A percentile compares a stretch with the other conserved stretches of the same genome.
These are phyloP conservation scores for Aspergillus udagawae DNA, from an alignment of 2,329 filamentous ascomycete species.

Conservation along the genomic window DNA sequence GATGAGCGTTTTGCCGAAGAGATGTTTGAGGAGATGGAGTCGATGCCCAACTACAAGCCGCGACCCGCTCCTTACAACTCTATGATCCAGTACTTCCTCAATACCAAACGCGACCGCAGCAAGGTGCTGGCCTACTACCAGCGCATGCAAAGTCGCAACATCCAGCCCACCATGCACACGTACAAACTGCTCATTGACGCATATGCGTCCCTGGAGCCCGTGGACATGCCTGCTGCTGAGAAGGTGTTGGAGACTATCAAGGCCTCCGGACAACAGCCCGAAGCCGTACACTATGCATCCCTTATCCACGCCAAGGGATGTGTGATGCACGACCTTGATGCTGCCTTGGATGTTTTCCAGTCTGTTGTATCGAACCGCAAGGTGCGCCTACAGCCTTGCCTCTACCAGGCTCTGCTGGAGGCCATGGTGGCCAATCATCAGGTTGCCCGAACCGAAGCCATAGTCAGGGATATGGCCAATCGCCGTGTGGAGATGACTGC, in stretches of 20 bases:
- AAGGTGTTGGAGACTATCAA: slow-evolving; percentile 75
- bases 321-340: slow-evolving; percentile 84
- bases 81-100: slow-evolving; percentile 99
- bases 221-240: slow-evolving; percentile 85
- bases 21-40: slow-evolving; percentile 98
- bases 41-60: slow-evolving; percentile 97
- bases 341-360: slow-evolving; percentile 78
- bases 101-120: slow-evolving; percentile 89
- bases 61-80: slow-evolving; percentile 97
- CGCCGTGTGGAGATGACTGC: slow-evolving; percentile 80
- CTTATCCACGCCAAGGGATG: slow-evolving; percentile 95
- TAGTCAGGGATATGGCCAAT: slow-evolving; percentile 71
- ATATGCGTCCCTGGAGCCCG: slow-evolving; percentile 86
- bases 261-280: slow-evolving; percentile 67
- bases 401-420: slow-evolving; percentile 97
- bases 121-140: slow-evolving; percentile 95
- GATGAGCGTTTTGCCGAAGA: slow-evolving; percentile 98
- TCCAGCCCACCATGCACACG: slow-evolving; percentile 89
- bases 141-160: slow-evolving; percentile 83
- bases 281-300: slow-evolving; percentile 92
- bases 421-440: slow-evolving; percentile 92
- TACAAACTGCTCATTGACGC: slow-evolving; percentile 97
- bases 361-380: slow-evolving; percentile 65
- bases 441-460: slow-evolving; percentile 68
- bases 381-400: slow-evolving; percentile 71